phyloP scores from a whole-genome alignment of 805 yeast genomes.

The Maudiozyma saulgeensis region DNA sequence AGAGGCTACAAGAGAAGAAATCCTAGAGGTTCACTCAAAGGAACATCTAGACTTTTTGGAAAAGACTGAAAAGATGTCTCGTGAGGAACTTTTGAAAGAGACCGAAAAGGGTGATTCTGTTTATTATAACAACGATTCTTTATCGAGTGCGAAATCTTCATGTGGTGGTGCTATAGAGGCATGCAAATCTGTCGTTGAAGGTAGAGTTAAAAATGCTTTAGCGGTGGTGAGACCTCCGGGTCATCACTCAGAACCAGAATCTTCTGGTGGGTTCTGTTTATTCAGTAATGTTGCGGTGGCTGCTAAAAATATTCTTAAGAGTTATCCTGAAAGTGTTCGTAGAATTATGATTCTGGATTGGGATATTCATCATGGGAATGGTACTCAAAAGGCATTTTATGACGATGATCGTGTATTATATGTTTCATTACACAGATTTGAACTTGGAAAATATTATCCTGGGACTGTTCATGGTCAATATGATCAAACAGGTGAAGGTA shows the following conservation, averaged over 20 bases:
- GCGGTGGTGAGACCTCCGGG: conserved; percentile 99
- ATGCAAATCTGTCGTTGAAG: conserved; percentile 89
- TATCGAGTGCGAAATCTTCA: conserved; percentile 75
- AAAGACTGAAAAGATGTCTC: conserved; percentile 66
- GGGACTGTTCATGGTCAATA: conserved; percentile 82
- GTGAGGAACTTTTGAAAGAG: conserved; percentile 65
- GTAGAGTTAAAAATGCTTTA: conserved; percentile 78
- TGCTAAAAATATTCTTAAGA: conserved; percentile 69
- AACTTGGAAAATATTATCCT: conserved; percentile 86
- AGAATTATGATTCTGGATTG: conserved; percentile 82
- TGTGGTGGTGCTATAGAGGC: conserved; percentile 98
- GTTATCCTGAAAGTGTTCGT: conserved; percentile 82
- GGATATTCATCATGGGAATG: conserved; percentile 99
- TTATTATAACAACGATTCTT: conserved; percentile 86
- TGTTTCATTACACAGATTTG: conserved; percentile 86
- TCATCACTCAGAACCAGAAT: conserved; percentile 96
- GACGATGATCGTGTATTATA: conserved; percentile 86
- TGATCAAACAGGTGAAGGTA: conserved; percentile 73
- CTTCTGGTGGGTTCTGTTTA: conserved; percentile 94
- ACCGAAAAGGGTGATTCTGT: conserved; percentile 93
- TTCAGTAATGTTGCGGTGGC: conserved; percentile 97
- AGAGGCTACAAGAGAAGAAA: conserved; percentile 81
- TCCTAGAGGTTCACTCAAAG: conserved; percentile 73
- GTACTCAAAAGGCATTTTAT: conserved; percentile 87
- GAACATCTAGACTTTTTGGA: conserved; percentile 70